Evolutionary conservation across 2,329 filamentous ascomycete genomes (phyloP), one percentile per base, ranked within the genome.

Genomic region (Epichloe sibirici): DNA sequence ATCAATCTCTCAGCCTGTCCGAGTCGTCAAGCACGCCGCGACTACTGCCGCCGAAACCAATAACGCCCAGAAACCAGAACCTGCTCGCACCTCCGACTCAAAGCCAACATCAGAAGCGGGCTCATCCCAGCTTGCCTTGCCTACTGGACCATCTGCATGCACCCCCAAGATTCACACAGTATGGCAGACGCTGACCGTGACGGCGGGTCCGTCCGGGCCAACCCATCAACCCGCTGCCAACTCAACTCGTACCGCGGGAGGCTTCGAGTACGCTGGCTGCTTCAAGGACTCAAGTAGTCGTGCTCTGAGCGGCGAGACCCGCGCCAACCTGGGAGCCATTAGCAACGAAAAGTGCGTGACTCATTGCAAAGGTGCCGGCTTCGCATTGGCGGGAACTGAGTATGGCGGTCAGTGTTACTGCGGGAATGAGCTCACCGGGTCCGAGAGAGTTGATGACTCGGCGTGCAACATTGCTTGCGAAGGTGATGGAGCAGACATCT

Each of bases 371-470:
- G 57, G 53, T 6, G 62, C 65, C 12, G 69, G 70, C 15, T 74
- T 67, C 59, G 58, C 58, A 6, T 68, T 75, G 44, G 75, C 76
- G 6, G 77, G 76, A 6, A 66, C 77, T 1, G 75, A 81, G 61
- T 77, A 74, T 57, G 67, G 65, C 23, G 65, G 65, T n/a, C 71
- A 80, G 61, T 81, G 78, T 65, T 81, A 72, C 66, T 82, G 76
- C 57, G 73, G 69, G 47, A 63, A 68, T 52, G 57, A 60, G 28
- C 58, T 64, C 25, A 50, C 56, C 5, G 65, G 66, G 43, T 70
- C 67, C 31, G 62, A 68, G 47, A 65, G 68, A 56, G 59, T 79
- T 17, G 69, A 71, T 45, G 74, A 75, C 3, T 64, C 61, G 7
- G 57, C 60, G 12, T 82, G 79, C 65, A 63, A 47, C 17, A 51